A percentile compares a stretch with the other conserved stretches of the same genome.
Evolutionary conservation across 176 grass and related monocot genomes (phyloP).

Genomic region (Aechmea fasciata): DNA sequence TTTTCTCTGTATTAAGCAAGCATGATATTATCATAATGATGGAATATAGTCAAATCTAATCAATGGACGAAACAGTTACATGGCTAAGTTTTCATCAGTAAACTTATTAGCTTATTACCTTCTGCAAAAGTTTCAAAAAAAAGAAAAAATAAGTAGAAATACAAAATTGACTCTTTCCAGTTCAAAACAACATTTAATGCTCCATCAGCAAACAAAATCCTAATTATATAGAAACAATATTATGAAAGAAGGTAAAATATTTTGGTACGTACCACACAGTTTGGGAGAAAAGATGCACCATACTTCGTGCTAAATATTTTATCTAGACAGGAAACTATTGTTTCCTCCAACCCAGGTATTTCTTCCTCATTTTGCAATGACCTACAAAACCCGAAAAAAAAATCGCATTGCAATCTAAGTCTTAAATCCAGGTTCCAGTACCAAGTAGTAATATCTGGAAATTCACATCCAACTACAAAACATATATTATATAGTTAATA

Average conservation of each 20-base stretch:
- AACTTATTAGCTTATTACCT: not conserved
- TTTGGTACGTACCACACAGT: slow-evolving; percentile 38
- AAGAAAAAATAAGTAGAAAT: not conserved
- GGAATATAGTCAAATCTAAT: no score
- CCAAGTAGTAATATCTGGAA: not conserved
- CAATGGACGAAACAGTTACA: no score
- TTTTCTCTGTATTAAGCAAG: no score
- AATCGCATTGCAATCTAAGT: slow-evolving; percentile 9
- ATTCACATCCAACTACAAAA: no score
- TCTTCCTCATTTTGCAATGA: slow-evolving; percentile 52
- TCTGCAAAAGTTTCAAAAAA: not conserved
- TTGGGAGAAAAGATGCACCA: slow-evolving; percentile 61
- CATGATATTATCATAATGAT: no score
- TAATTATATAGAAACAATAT: not conserved
- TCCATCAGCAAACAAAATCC: no score
- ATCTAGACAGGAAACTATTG: slow-evolving; percentile 58
- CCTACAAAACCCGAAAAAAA: slow-evolving; percentile 21
- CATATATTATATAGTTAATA: no score
- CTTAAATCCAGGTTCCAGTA: not conserved
- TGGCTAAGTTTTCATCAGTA: no score
- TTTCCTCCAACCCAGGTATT: slow-evolving; percentile 43
- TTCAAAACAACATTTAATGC: no score
- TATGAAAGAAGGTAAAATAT: not conserved
- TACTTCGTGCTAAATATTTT: slow-evolving; percentile 81
- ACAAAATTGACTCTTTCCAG: no score